Evolutionary conservation across 2,329 filamentous ascomycete genomes (phyloP).

Genomic region (Aspergillus fumigatiaffinis): DNA sequence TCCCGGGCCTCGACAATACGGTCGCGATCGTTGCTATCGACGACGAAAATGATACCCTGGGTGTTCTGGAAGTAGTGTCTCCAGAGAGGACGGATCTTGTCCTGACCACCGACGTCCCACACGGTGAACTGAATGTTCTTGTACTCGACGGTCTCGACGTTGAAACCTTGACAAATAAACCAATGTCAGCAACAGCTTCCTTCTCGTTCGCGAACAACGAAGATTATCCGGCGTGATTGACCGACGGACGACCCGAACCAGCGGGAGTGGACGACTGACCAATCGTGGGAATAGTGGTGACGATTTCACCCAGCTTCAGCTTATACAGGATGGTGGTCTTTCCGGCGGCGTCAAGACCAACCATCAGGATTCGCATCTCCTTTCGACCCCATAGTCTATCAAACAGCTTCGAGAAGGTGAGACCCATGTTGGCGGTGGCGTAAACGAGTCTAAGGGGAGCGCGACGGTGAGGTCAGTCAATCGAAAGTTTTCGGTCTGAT

Average conservation of each 20-base stretch:
- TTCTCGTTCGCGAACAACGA: not conserved
- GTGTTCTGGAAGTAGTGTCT: constrained; percentile 99
- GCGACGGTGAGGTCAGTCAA: constrained; percentile 19
- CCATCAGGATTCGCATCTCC: constrained; percentile 99
- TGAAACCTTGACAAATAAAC: constrained; percentile 69
- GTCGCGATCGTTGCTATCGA: constrained; percentile 98
- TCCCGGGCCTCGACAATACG: constrained; percentile 95
- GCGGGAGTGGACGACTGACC: constrained; percentile 54
- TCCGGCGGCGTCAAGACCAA: constrained; percentile 97
- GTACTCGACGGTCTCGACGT: constrained; percentile 99
- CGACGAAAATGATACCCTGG: constrained; percentile 99
- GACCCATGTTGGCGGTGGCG: constrained; percentile 74
- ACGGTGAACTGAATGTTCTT: constrained; percentile 99
- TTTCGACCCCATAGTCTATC: constrained; percentile 98
- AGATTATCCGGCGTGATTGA: constrained; percentile 3
- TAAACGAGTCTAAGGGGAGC: constrained; percentile 16
- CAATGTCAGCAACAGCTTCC: constrained; percentile 9
- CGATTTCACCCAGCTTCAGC: constrained; percentile 97
- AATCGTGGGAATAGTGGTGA: constrained; percentile 98
- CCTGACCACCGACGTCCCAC: constrained; percentile 99
- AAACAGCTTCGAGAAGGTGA: constrained; percentile 94
- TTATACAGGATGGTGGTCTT: constrained; percentile 99
- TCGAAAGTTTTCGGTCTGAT: not conserved
- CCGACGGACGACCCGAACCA: constrained; percentile 3
- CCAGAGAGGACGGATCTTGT: constrained; percentile 99